A percentile compares a stretch with the other conserved stretches of the same genome.
phyloP scores from a whole-genome alignment of 345 rosid genomes.

The Carallia brachiata region DNA sequence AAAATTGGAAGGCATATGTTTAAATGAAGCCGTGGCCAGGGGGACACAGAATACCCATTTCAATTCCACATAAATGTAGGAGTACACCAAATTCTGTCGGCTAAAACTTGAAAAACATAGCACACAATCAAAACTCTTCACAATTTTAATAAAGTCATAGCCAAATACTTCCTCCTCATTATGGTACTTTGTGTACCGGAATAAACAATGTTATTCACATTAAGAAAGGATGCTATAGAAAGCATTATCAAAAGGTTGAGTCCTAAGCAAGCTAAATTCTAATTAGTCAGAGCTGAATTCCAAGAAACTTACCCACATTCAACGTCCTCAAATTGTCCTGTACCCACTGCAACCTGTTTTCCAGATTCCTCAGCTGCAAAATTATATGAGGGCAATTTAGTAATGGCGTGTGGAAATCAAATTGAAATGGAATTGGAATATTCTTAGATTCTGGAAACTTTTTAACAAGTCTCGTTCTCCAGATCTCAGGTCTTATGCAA shows the following conservation, averaged over 20 bases:
- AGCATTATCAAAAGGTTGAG: neutral
- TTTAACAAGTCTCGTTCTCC: neutral
- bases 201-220: neutral
- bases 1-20: no score
- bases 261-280: neutral
- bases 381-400: neutral
- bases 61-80: no score
- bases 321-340: conserved; percentile 70
- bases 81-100: no score
- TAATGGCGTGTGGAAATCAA: neutral
- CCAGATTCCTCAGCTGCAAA: conserved; percentile 61
- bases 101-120: no score
- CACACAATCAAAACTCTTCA: no score
- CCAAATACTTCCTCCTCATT: neutral
- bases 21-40: no score
- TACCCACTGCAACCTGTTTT: conserved; percentile 76
- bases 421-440: neutral
- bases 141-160: neutral
- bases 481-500: neutral
- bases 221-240: neutral
- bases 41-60: no score
- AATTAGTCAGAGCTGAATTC: neutral
- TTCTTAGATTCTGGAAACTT: neutral
- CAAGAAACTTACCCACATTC: conserved; percentile 58
- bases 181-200: neutral